These are phyloP conservation scores for Piper betle DNA, from an alignment of 164 flowering plant genomes.

Conservation along the genomic window DNA sequence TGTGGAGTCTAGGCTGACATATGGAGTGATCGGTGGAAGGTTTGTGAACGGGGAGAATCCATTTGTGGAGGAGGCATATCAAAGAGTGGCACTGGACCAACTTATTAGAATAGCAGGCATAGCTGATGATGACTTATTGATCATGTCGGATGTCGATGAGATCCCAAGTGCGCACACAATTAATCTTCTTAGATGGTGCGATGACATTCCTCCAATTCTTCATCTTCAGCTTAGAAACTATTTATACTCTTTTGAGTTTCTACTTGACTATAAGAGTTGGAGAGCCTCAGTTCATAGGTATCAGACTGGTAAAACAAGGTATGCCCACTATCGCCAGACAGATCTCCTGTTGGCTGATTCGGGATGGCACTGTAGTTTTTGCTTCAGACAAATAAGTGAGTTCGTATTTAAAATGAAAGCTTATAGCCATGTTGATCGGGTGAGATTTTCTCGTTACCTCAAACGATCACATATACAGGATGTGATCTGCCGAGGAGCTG, in stretches of 20 bases:
- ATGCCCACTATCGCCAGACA: slow-evolving; percentile 75
- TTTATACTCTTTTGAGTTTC: slow-evolving; percentile 80
- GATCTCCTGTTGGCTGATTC: slow-evolving; percentile 70
- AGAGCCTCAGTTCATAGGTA: slow-evolving; percentile 84
- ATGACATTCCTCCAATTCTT: slow-evolving; percentile 50
- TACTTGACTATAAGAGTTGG: slow-evolving; percentile 71
- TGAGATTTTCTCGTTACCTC: slow-evolving; percentile 54
- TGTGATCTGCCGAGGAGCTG: slow-evolving; percentile 56
- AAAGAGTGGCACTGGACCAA: slow-evolving; percentile 66
- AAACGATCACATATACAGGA: slow-evolving; percentile 58
- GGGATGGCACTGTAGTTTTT: slow-evolving; percentile 94
- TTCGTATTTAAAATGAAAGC: slow-evolving; percentile 93
- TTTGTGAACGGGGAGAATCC: slow-evolving; percentile 72
- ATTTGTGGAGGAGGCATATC: slow-evolving; percentile 77
- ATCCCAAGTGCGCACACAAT: slow-evolving; percentile 83
- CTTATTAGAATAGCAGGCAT: slow-evolving; percentile 76
- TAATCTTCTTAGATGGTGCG: slow-evolving; percentile 83
- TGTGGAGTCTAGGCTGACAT: slow-evolving; percentile 63
- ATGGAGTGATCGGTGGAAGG: slow-evolving; percentile 65
- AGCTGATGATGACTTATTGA: slow-evolving; percentile 69
- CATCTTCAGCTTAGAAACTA: slow-evolving; percentile 75
- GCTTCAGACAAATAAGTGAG: slow-evolving; percentile 63
- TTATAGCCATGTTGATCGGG: slow-evolving; percentile 82
- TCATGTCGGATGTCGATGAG: slow-evolving; percentile 96
- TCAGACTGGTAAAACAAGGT: slow-evolving; percentile 55